phyloP scores from a whole-genome alignment of 306 rosid genomes.

The Prunus salicina region DNA sequence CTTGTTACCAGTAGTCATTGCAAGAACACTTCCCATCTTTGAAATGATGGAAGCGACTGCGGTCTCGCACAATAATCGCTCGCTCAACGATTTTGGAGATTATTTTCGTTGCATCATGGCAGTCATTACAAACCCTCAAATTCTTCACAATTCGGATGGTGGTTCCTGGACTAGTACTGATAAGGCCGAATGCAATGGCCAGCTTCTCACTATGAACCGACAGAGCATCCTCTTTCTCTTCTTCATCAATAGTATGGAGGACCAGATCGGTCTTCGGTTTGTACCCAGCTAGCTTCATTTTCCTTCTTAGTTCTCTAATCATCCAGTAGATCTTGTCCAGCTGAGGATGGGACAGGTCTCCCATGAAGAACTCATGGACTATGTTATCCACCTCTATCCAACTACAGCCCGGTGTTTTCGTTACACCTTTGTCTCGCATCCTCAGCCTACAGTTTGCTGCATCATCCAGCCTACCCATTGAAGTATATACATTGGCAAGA shows the following conservation, averaged over 20 bases:
- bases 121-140: conserved; percentile 31
- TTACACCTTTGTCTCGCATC: conserved; percentile 26
- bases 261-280: conserved; percentile 37
- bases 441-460: conserved; percentile 35
- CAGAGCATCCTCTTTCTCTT: conserved; percentile 42
- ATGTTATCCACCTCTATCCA: conserved; percentile 34
- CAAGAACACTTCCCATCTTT: conserved; percentile 31
- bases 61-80: conserved; percentile 30
- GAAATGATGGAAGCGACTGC: conserved; percentile 39
- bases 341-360: conserved; percentile 27
- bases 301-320: conserved; percentile 32
- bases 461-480: conserved; percentile 36
- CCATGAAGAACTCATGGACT: conserved; percentile 41
- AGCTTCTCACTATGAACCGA: conserved; percentile 36
- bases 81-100: conserved; percentile 22
- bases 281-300: conserved; percentile 35
- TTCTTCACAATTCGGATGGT: conserved; percentile 34
- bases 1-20: conserved; percentile 29
- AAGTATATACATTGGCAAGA: conserved; percentile 33
- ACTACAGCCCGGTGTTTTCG: conserved; percentile 32
- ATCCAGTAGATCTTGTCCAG: conserved; percentile 26
- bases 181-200: conserved; percentile 39
- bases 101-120: conserved; percentile 34
- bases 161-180: conserved; percentile 32
- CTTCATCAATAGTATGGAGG: conserved; percentile 33